These are phyloP conservation scores for Eurotiales sp. DNA, from an alignment of 2,329 filamentous ascomycete genomes.

Conservation along the genomic window DNA sequence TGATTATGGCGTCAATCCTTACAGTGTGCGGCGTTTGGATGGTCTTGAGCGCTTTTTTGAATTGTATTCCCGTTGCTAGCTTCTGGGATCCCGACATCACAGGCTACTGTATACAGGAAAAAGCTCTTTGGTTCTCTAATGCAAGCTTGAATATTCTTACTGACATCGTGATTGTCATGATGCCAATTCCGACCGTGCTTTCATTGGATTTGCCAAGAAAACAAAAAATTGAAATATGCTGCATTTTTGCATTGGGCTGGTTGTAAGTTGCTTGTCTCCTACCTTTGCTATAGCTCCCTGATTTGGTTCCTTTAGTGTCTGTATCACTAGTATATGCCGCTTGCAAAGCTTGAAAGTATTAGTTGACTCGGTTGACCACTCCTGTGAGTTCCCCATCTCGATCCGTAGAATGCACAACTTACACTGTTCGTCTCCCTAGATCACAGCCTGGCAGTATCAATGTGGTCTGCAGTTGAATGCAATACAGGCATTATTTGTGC, in stretches of 20 bases:
- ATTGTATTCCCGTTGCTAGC: slow-evolving; percentile 33
- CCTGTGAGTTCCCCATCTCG: slow-evolving; percentile 25
- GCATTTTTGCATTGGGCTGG: slow-evolving; percentile 40
- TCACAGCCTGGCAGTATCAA: slow-evolving; percentile 32
- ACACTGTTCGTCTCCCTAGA: slow-evolving; percentile 20
- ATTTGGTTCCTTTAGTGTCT: background rate
- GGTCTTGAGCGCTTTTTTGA: slow-evolving; percentile 33
- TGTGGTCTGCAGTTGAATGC: slow-evolving; percentile 39
- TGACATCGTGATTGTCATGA: slow-evolving; percentile 41
- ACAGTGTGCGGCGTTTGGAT: slow-evolving; percentile 34
- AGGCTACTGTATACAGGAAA: slow-evolving; percentile 36
- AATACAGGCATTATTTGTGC: slow-evolving; percentile 41
- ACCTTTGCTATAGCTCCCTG: background rate
- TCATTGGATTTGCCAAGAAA: slow-evolving; percentile 38
- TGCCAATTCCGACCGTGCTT: slow-evolving; percentile 43
- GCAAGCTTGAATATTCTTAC: slow-evolving; percentile 43
- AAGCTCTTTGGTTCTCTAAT: slow-evolving; percentile 43
- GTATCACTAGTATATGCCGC: slow-evolving; percentile 32
- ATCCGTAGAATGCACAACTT: background rate
- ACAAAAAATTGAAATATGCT: slow-evolving; percentile 40
- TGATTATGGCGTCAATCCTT: slow-evolving; percentile 33
- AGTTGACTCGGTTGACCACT: slow-evolving; percentile 31
- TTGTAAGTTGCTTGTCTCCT: no score
- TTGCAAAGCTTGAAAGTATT: slow-evolving; percentile 30
- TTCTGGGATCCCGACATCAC: slow-evolving; percentile 29